Evolutionary conservation across 1,284 basidiomycete species (phyloP).

Genomic region (Meripilus lineatus): DNA sequence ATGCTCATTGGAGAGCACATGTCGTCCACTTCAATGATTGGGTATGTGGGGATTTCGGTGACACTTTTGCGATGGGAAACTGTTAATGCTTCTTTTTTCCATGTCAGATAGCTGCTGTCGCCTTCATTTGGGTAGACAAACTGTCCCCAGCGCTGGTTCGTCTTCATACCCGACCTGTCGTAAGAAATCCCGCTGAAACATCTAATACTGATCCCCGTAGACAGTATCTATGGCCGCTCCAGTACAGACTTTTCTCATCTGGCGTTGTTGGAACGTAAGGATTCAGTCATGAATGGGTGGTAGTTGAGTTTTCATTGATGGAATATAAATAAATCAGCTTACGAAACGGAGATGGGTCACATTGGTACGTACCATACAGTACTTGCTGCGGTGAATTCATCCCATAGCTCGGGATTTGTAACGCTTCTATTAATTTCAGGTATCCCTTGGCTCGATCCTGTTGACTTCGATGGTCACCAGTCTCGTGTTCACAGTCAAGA

Average conservation of each 20-base stretch:
- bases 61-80: too few relatives aligned
- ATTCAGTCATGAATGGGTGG: background rate
- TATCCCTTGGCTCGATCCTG: conserved; percentile 16
- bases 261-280: conserved; percentile 28
- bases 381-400: too few relatives aligned
- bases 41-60: conserved; percentile 10
- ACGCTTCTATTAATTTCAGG: conserved; percentile 10
- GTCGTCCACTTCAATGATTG: conserved; percentile 22
- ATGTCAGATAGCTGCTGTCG: conserved; percentile 16
- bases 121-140: conserved; percentile 23
- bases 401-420: background rate
- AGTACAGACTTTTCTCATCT: conserved; percentile 27
- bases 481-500: conserved; percentile 18
- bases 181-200: background rate
- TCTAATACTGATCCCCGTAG: conserved; percentile 12
- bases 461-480: conserved; percentile 18
- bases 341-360: conserved; percentile 16
- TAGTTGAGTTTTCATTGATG: background rate
- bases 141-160: conserved; percentile 23
- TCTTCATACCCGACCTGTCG: conserved; percentile 11
- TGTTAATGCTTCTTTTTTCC: background rate
- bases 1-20: conserved; percentile 20
- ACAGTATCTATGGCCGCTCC: conserved; percentile 25
- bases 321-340: conserved; percentile 13
- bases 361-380: conserved; percentile 23